Evolutionary conservation across 2,329 filamentous ascomycete species (phyloP).

Genomic region (Fusarium pseudonygamai): DNA sequence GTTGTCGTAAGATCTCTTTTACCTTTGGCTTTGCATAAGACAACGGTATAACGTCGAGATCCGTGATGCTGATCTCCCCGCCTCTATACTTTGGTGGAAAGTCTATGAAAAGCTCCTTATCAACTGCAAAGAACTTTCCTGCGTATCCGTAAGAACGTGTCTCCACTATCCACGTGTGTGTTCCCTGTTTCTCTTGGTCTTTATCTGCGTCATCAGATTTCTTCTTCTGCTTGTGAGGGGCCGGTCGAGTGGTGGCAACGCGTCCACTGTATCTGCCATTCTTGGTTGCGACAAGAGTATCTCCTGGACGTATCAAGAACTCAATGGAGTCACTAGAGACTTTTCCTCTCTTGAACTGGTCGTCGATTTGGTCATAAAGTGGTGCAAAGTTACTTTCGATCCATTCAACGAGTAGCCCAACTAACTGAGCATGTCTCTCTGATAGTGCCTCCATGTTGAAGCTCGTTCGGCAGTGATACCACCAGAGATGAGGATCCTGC

Average conservation of each 20-base stretch:
- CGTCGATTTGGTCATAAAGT: not conserved
- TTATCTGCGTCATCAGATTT: not conserved
- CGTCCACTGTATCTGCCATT: not conserved
- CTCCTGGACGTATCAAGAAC: not conserved
- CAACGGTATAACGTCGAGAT: not conserved
- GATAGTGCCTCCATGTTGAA: not conserved
- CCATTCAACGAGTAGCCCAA: not conserved
- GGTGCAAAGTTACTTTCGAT: not conserved
- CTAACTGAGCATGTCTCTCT: not conserved
- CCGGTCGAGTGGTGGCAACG: not conserved
- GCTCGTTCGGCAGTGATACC: conserved; percentile 10
- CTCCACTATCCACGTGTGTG: not conserved
- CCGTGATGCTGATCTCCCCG: not conserved
- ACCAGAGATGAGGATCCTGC: not conserved
- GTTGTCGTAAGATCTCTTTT: not conserved
- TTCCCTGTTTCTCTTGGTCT: not conserved
- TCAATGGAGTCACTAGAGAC: not conserved
- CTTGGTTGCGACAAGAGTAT: not conserved
- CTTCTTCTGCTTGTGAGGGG: not conserved
- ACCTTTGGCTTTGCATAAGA: not conserved
- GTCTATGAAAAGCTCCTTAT: not conserved
- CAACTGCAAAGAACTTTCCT: not conserved
- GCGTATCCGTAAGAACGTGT: not conserved
- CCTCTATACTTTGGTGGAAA: not conserved
- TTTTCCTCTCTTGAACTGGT: not conserved